Evolutionary conservation across 2,329 filamentous ascomycete species (phyloP).

Genomic region (Dothideomycetes sp.): DNA sequence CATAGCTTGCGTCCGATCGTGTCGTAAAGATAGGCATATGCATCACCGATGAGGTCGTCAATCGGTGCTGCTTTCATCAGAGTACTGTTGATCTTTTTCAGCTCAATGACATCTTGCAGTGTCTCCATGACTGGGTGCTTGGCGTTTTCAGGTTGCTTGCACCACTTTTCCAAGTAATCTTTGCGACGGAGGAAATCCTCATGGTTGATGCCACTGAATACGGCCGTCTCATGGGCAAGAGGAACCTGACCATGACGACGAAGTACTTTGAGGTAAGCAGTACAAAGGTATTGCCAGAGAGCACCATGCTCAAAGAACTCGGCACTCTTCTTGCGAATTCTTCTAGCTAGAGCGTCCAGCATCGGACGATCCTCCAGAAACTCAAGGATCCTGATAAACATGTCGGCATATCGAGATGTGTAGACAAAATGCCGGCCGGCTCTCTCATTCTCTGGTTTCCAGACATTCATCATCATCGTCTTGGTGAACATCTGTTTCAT

Average conservation of each 20-base stretch:
- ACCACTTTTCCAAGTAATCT: constrained; percentile 51
- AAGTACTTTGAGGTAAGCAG: constrained; percentile 46
- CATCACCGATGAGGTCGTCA: constrained; percentile 88
- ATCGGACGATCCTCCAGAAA: constrained; percentile 65
- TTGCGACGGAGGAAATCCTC: constrained; percentile 57
- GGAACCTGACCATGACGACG: constrained; percentile 48
- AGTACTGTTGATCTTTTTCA: constrained; percentile 73
- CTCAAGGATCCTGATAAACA: constrained; percentile 66
- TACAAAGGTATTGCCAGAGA: constrained; percentile 54
- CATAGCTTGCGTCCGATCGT: constrained; percentile 55
- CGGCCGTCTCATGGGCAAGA: constrained; percentile 53
- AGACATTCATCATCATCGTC: constrained; percentile 89
- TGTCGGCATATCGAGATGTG: constrained; percentile 75
- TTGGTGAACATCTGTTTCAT: constrained; percentile 85
- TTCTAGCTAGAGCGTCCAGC: constrained; percentile 67
- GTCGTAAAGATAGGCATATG: constrained; percentile 69
- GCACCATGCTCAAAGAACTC: constrained; percentile 59
- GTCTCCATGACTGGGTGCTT: constrained; percentile 48
- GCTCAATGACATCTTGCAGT: constrained; percentile 56
- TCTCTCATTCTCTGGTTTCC: constrained; percentile 82
- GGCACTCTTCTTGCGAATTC: constrained; percentile 70
- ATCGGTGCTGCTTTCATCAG: constrained; percentile 79
- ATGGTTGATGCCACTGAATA: constrained; percentile 55
- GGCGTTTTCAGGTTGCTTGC: constrained; percentile 39
- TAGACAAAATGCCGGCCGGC: constrained; percentile 86